Evolutionary conservation across 192 early-diverging fungal species (phyloP).

Genomic region (Diversispora epigaea): DNA sequence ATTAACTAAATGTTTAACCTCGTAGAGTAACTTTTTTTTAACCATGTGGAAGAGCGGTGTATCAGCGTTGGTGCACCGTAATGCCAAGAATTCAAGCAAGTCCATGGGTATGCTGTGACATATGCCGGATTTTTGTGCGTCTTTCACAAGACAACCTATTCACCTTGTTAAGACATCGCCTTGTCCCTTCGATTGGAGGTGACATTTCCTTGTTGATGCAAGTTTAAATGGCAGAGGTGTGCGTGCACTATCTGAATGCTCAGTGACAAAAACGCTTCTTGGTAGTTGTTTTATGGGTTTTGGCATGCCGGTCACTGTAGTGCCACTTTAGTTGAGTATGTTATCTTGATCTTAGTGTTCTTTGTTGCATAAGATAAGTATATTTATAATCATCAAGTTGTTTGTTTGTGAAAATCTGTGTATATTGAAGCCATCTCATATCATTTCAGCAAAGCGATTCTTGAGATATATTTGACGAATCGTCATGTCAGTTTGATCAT

Average conservation of each 20-base stretch:
- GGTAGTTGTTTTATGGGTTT: conserved; percentile 22
- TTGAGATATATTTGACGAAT: background rate
- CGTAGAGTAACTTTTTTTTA: no score
- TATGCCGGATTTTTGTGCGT: no score
- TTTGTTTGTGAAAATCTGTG: background rate
- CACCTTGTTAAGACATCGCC: conserved; percentile 18
- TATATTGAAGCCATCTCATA: no score
- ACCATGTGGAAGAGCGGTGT: conserved; percentile 17
- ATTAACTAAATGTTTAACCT: no score
- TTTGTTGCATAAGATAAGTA: conserved; percentile 23
- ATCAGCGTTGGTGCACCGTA: no score
- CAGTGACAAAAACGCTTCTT: conserved; percentile 11
- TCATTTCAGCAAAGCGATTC: conserved; percentile 7
- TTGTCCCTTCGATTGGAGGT: no score
- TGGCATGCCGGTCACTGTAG: conserved; percentile 20
- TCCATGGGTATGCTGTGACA: conserved; percentile 23
- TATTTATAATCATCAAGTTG: background rate
- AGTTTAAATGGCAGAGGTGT: conserved; percentile 16
- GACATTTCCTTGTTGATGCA: conserved; percentile 26
- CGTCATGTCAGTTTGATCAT: background rate
- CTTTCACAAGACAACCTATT: no score
- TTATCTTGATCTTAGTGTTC: conserved; percentile 8
- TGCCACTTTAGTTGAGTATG: conserved; percentile 17
- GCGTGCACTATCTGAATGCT: conserved; percentile 14
- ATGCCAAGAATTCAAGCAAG: conserved; percentile 17